A percentile compares a stretch with the other conserved stretches of the same genome.
Evolutionary conservation across 306 rosid species (phyloP).

Genomic region (Betula pendula): DNA sequence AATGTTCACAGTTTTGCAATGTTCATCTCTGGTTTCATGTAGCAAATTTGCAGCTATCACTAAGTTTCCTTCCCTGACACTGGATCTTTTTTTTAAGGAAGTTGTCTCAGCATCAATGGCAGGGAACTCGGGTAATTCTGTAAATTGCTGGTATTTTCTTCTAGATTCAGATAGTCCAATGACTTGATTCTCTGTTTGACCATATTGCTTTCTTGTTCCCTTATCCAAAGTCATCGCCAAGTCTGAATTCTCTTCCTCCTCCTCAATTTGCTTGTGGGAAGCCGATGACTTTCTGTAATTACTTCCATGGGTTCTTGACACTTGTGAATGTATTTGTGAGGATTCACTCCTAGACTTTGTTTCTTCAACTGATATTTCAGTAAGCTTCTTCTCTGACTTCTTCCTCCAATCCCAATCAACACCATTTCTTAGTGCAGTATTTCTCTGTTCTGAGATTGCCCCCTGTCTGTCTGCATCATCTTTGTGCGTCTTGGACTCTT

Average conservation of each 20-base stretch:
- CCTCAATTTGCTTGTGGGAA: constrained; percentile 45
- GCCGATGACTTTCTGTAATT: constrained; percentile 41
- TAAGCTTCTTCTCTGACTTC: constrained; percentile 63
- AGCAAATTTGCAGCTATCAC: constrained; percentile 35
- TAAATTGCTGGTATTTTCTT: constrained; percentile 38
- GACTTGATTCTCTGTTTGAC: constrained; percentile 40
- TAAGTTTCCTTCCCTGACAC: constrained; percentile 42
- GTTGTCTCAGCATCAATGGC: constrained; percentile 33
- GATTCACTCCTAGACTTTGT: constrained; percentile 36
- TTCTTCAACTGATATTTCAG: constrained; percentile 40
- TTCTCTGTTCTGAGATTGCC: constrained; percentile 36
- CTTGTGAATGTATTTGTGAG: constrained; percentile 40
- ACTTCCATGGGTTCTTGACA: constrained; percentile 38
- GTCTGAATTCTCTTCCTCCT: constrained; percentile 46
- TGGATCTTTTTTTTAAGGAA: constrained; percentile 31
- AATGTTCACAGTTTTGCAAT: constrained; percentile 27
- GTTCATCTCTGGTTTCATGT: constrained; percentile 38
- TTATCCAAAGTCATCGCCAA: constrained; percentile 29
- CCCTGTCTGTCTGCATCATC: constrained; percentile 30
- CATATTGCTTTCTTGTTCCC: constrained; percentile 41
- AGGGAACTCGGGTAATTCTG: constrained; percentile 36
- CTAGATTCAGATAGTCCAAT: constrained; percentile 32
- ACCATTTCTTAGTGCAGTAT: constrained; percentile 32
- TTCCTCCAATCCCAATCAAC: constrained; percentile 61
- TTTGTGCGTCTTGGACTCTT: constrained; percentile 37